phyloP scores from a whole-genome alignment of 2,329 filamentous ascomycete species.

The Colletotrichum cordylinicola region DNA sequence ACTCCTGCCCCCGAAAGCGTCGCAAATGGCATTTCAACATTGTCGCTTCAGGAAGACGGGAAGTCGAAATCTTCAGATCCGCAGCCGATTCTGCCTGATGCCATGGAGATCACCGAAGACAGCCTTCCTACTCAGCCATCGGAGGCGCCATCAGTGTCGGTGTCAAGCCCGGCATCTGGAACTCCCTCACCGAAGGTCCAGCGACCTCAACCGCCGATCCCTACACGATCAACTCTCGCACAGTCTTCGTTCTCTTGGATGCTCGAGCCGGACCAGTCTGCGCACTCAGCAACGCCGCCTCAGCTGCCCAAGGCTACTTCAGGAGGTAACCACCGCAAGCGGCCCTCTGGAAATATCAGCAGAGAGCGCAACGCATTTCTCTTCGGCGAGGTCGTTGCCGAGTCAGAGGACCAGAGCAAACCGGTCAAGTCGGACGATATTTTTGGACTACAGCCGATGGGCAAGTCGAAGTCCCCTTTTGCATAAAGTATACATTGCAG shows the following conservation, averaged over 20 bases:
- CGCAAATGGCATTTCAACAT: conserved; percentile 7
- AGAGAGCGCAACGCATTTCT: conserved; percentile 65
- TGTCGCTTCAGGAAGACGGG: background rate
- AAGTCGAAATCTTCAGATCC: background rate
- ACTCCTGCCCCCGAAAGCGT: background rate
- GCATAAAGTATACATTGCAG: background rate
- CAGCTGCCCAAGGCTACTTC: conserved; percentile 28
- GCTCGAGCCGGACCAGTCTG: conserved; percentile 63
- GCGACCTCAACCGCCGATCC: conserved; percentile 46
- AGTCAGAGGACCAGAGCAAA: conserved; percentile 37
- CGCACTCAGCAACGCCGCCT: conserved; percentile 33
- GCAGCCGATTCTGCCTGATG: background rate
- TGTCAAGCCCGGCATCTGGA: background rate
- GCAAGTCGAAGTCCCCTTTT: conserved; percentile 13
- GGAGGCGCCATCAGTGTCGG: background rate
- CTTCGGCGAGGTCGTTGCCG: conserved; percentile 58
- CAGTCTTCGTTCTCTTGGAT: conserved; percentile 84
- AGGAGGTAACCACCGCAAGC: conserved; percentile 40
- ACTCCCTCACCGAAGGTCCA: background rate
- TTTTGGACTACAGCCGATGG: conserved; percentile 60
- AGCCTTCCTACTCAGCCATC: background rate
- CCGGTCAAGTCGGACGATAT: conserved; percentile 51
- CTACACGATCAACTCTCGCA: conserved; percentile 69
- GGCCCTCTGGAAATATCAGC: conserved; percentile 47
- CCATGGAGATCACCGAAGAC: conserved; percentile 16